phyloP scores from a whole-genome alignment of 176 grass and related monocot genomes.

The Panicum miliaceum region DNA sequence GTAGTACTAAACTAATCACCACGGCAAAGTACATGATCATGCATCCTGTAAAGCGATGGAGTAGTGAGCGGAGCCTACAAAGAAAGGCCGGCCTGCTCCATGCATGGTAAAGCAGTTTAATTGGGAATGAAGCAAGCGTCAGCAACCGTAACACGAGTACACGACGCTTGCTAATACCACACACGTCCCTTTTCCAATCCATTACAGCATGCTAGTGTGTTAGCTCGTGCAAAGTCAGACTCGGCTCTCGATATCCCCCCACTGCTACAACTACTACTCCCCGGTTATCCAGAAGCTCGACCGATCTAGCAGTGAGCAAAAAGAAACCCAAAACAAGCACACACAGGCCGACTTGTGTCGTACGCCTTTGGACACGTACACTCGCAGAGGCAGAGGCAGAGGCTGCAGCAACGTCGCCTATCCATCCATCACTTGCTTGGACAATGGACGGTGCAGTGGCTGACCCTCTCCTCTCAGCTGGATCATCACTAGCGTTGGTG shows the following conservation, averaged over 20 bases:
- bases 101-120: conserved; percentile 37
- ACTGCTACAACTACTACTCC: background rate
- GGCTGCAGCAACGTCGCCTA: background rate
- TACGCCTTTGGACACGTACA: conserved; percentile 40
- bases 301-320: conserved; percentile 11
- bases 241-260: background rate
- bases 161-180: background rate
- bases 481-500: conserved; percentile 1
- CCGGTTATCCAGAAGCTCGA: conserved; percentile 20
- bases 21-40: background rate
- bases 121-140: conserved; percentile 54
- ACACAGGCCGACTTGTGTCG: conserved; percentile 17
- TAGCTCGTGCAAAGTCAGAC: conserved; percentile 52
- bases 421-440: background rate
- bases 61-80: background rate
- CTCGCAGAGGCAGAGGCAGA: background rate
- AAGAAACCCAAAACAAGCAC: conserved; percentile 7
- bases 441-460: too few relatives aligned
- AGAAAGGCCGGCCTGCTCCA: background rate
- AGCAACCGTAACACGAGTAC: background rate
- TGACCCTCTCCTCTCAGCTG: too few relatives aligned
- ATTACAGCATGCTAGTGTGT: conserved; percentile 33
- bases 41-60: background rate
- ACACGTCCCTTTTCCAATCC: background rate
- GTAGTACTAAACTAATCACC: background rate